These are phyloP conservation scores for Coniella lustricola DNA, from an alignment of 2,329 filamentous ascomycete species.

Conservation along the genomic window DNA sequence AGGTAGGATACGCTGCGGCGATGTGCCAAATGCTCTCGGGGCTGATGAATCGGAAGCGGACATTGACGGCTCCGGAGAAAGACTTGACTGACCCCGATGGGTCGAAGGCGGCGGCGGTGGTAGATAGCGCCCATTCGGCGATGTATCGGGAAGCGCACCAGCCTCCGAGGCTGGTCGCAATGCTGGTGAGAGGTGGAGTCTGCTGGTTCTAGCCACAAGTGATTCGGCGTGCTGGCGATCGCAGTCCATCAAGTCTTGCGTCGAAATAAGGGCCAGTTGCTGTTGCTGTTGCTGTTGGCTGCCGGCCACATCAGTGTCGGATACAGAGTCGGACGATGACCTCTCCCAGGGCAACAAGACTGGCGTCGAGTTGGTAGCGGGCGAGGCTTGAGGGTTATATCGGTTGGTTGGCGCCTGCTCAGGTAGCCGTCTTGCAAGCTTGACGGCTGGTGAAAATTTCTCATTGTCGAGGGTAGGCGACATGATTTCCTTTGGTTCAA, in stretches of 20 bases:
- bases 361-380: conserved; percentile 12
- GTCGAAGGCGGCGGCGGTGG: conserved; percentile 25
- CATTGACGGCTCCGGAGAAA: conserved; percentile 22
- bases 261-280: conserved; percentile 44
- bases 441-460: conserved; percentile 34
- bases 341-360: conserved; percentile 28
- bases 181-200: conserved; percentile 32
- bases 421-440: conserved; percentile 30
- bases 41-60: conserved; percentile 25
- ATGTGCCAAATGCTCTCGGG: conserved; percentile 25
- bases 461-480: conserved; percentile 31
- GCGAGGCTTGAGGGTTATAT: conserved; percentile 9
- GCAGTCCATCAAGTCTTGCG: conserved; percentile 45
- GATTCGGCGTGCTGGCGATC: conserved; percentile 32
- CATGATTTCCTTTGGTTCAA: conserved; percentile 30
- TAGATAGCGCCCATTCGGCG: conserved; percentile 26
- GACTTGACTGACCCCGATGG: conserved; percentile 22
- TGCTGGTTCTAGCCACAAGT: conserved; percentile 34
- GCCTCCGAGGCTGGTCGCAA: conserved; percentile 25
- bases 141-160: conserved; percentile 29
- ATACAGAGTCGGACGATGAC: conserved; percentile 32
- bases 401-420: conserved; percentile 11
- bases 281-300: conserved; percentile 29
- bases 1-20: conserved; percentile 34
- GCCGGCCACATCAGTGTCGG: conserved; percentile 25